These are phyloP conservation scores for Bipolaris sorokiniana DNA, from an alignment of 2,329 filamentous ascomycete genomes.

Conservation along the genomic window DNA sequence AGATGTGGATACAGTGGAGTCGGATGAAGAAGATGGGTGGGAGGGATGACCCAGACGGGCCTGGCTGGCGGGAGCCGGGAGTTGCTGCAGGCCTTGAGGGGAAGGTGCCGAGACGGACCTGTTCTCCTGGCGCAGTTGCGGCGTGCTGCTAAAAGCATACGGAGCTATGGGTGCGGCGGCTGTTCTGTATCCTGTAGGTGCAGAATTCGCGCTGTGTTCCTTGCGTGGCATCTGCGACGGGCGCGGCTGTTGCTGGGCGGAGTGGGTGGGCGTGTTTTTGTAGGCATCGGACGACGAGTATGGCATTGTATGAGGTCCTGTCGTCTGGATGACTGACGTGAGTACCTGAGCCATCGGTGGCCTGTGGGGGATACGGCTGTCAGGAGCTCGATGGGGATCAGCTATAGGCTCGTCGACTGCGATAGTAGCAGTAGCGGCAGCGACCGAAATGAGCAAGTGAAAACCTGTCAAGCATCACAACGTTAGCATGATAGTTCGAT, in stretches of 20 bases:
- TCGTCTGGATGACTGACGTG: constrained; percentile 54
- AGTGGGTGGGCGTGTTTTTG: constrained; percentile 47
- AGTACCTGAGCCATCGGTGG: constrained; percentile 55
- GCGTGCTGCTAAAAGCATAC: constrained; percentile 59
- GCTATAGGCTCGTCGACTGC: constrained; percentile 21
- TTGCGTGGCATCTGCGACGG: constrained; percentile 51
- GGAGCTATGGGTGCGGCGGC: constrained; percentile 56
- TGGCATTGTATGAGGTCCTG: constrained; percentile 58
- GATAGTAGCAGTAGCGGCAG: constrained; percentile 21
- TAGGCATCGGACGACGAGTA: constrained; percentile 58
- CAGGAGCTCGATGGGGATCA: constrained; percentile 29
- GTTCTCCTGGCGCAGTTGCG: constrained; percentile 63
- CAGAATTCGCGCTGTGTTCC: constrained; percentile 52
- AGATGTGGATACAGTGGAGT: constrained; percentile 55
- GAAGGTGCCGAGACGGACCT: constrained; percentile 61
- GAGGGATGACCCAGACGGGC: constrained; percentile 45
- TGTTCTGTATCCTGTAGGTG: constrained; percentile 50
- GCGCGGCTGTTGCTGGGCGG: constrained; percentile 49
- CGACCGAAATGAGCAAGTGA: constrained; percentile 22
- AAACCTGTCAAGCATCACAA: constrained; percentile 21
- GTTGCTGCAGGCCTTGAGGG: constrained; percentile 49
- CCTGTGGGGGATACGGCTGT: constrained; percentile 26
- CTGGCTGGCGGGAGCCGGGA: constrained; percentile 28
- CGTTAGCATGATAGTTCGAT: constrained; percentile 26
- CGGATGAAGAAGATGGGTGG: constrained; percentile 51